phyloP scores from a whole-genome alignment of 805 yeast species.

The Nematodospora valgi region DNA sequence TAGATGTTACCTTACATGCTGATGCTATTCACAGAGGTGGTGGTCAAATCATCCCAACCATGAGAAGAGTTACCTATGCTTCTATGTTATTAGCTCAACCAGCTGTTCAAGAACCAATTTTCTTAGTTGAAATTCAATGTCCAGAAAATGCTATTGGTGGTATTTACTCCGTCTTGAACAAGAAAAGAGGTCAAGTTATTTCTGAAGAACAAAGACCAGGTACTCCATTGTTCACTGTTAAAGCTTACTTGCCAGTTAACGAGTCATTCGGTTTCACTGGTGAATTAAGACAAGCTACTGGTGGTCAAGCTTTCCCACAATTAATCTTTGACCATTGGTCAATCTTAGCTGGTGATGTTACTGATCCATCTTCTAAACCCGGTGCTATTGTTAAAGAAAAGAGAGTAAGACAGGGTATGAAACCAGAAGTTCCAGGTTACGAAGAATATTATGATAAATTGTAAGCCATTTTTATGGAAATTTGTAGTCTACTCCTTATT shows the following conservation, averaged over 20 bases:
- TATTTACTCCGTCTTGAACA: constrained; percentile 99
- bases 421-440: constrained; percentile 97
- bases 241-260: constrained; percentile 99
- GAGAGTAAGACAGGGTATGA: constrained; percentile 96
- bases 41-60: constrained; percentile 99
- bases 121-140: constrained; percentile 99
- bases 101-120: constrained; percentile 98
- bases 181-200: constrained; percentile 98
- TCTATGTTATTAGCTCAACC: constrained; percentile 98
- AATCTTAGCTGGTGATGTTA: constrained; percentile 85
- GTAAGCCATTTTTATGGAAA: no score
- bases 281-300: constrained; percentile 99
- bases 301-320: constrained; percentile 99
- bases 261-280: constrained; percentile 99
- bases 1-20: constrained; percentile 99
- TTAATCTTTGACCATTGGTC: constrained; percentile 99
- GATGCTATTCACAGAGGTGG: constrained; percentile 99
- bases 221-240: constrained; percentile 99
- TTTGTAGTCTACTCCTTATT: no score
- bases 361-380: constrained; percentile 73
- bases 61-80: constrained; percentile 99
- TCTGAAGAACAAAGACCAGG: constrained; percentile 99
- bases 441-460: constrained; percentile 97
- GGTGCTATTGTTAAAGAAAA: constrained; percentile 55
- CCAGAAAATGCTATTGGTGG: constrained; percentile 99